Conservation (phyloP, 768 basidiomycete species). For the Panaeolus cyanescens region DNA sequence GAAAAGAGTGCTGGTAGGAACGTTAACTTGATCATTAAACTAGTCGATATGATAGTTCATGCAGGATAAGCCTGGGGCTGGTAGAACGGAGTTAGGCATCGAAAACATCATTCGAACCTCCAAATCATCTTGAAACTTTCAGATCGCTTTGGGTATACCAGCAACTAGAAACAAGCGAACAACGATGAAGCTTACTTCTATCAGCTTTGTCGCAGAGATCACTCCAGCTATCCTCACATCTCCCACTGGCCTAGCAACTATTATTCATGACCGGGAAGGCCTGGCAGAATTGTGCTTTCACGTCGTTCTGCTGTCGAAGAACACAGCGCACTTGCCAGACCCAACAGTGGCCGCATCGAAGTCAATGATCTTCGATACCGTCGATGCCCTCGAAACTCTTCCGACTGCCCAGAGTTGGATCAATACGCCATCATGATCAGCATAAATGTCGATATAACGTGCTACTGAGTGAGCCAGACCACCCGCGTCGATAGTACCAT, state of each 20-base stretch:
- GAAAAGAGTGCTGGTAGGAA: no score
- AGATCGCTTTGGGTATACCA: no score
- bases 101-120: no score
- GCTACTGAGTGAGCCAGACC: neutral
- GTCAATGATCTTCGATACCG: neutral
- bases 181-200: neutral
- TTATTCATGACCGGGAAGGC: no score
- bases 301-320: neutral
- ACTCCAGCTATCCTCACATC: no score
- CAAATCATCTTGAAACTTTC: no score
- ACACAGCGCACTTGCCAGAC: neutral
- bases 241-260: no score
- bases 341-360: neutral
- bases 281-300: no score
- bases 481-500: neutral
- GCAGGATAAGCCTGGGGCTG: neutral
- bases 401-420: neutral
- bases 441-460: neutral
- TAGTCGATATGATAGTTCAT: no score
- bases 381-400: neutral
- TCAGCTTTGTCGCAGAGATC: neutral
- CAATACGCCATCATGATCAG: neutral
- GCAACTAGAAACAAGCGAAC: no score
- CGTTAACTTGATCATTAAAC: no score
- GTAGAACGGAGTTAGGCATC: no score